phyloP scores from a whole-genome alignment of 1,284 basidiomycete species.

The Ustilago trichophora region DNA sequence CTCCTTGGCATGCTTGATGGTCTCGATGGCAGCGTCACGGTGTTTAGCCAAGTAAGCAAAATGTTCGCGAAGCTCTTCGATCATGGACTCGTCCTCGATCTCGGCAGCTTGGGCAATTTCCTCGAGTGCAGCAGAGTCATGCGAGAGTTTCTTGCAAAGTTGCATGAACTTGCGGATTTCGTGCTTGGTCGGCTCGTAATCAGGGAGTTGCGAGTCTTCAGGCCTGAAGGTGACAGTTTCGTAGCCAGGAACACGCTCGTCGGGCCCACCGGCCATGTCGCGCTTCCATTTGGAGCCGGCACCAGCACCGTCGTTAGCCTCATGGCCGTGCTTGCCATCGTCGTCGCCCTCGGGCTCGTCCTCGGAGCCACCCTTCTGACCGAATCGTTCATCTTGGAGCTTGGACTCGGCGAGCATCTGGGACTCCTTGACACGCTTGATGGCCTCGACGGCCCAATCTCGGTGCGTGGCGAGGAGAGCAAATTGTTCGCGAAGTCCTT shows the following conservation, averaged over 20 bases:
- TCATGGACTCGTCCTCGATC: background rate
- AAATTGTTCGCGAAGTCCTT: no score
- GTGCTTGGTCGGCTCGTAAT: background rate
- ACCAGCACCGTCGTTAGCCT: no score
- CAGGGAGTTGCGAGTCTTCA: background rate
- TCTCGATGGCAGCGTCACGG: background rate
- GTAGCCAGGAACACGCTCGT: background rate
- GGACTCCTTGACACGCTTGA: no score
- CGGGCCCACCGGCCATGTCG: background rate
- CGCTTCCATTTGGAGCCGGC: background rate
- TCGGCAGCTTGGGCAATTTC: conserved; percentile 3
- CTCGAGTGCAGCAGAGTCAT: background rate
- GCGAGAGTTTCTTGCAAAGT: background rate
- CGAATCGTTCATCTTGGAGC: no score
- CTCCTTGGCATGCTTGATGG: conserved; percentile 2
- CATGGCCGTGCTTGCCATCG: no score
- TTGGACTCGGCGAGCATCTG: no score
- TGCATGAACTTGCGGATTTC: conserved; percentile 8
- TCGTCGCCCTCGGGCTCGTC: no score
- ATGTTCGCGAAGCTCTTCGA: background rate
- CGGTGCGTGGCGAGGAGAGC: no score
- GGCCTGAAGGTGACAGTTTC: background rate
- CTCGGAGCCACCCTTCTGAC: no score
- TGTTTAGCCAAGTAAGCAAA: background rate
- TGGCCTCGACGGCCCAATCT: no score